These are phyloP conservation scores for Phialemoniopsis sp. DNA, from an alignment of 2,329 filamentous ascomycete genomes.

Conservation along the genomic window DNA sequence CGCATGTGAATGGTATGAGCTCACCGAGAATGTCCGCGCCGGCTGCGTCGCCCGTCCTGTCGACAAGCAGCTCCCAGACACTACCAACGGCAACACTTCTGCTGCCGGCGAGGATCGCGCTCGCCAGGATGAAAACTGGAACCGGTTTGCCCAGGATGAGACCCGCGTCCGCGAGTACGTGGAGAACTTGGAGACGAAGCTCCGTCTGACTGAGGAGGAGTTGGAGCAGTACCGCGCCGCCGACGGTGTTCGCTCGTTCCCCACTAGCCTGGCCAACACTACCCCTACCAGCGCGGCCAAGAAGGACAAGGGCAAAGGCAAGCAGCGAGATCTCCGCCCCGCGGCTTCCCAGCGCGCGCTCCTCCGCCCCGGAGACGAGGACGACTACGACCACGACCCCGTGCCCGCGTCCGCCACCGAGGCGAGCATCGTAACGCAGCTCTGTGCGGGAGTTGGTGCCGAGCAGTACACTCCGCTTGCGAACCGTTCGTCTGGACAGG, in stretches of 20 bases:
- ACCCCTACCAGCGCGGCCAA: background rate
- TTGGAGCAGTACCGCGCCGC: background rate
- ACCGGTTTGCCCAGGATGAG: slow-evolving; percentile 14
- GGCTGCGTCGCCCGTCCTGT: background rate
- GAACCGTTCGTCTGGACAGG: slow-evolving; percentile 1
- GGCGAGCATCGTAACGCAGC: slow-evolving; percentile 15
- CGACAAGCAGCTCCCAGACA: slow-evolving; percentile 9
- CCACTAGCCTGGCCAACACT: no score
- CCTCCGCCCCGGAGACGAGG: background rate
- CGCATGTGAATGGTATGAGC: slow-evolving; percentile 2
- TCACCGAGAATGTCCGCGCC: background rate
- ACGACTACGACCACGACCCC: background rate
- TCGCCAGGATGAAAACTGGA: slow-evolving; percentile 9
- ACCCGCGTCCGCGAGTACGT: slow-evolving; percentile 16
- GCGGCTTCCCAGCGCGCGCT: slow-evolving; percentile 8
- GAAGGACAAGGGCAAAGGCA: background rate
- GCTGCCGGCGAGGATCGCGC: background rate
- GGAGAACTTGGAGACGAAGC: slow-evolving; percentile 15
- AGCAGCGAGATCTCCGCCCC: background rate
- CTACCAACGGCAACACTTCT: slow-evolving; percentile 4
- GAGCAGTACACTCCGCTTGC: slow-evolving; percentile 13
- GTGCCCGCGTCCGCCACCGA: slow-evolving; percentile 13
- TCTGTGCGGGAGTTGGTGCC: slow-evolving; percentile 11
- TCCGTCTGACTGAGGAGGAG: slow-evolving; percentile 10
- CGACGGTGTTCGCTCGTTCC: no score